phyloP scores from a whole-genome alignment of 768 basidiomycete genomes.

The Peribolospora baueri region DNA sequence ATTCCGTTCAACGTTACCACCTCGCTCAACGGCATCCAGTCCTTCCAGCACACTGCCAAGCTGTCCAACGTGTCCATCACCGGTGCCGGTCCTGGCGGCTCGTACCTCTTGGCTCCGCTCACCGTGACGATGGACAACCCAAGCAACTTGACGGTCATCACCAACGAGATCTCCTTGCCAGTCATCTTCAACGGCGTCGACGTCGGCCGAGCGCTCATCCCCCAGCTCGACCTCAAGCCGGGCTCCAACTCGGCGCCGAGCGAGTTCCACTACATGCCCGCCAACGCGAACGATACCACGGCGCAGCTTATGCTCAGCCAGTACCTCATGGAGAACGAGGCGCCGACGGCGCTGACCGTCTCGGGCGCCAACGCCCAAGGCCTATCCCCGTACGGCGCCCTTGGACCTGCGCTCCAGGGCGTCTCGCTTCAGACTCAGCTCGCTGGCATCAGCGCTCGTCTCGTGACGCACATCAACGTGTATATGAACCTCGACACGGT shows the following conservation, averaged over 20 bases:
- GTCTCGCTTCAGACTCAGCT: constrained; percentile 26
- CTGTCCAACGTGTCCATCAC: constrained; percentile 6
- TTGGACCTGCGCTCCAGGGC: constrained; percentile 32
- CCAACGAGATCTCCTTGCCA: constrained; percentile 33
- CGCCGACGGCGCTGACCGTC: constrained; percentile 28
- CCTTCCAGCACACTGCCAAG: constrained; percentile 8
- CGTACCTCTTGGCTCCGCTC: constrained; percentile 1
- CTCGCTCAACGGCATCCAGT: constrained; percentile 30
- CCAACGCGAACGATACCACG: constrained; percentile 38
- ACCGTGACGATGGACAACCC: constrained; percentile 6
- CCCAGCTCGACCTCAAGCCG: constrained; percentile 25
- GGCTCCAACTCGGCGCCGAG: constrained; percentile 31
- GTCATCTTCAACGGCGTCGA: constrained; percentile 32
- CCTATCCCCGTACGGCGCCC: constrained; percentile 33
- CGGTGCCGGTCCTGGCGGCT: background rate
- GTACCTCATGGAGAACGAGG: constrained; percentile 32
- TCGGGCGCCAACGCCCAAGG: background rate
- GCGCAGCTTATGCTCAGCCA: constrained; percentile 26
- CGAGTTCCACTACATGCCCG: constrained; percentile 45
- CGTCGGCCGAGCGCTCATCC: constrained; percentile 8
- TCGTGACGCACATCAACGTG: constrained; percentile 25
- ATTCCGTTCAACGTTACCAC: constrained; percentile 41
- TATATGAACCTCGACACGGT: too few relatives aligned
- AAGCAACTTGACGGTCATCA: constrained; percentile 26
- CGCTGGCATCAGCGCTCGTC: constrained; percentile 10